Evolutionary conservation across 345 rosid species (phyloP).

Genomic region (Lumnitzera littorea): DNA sequence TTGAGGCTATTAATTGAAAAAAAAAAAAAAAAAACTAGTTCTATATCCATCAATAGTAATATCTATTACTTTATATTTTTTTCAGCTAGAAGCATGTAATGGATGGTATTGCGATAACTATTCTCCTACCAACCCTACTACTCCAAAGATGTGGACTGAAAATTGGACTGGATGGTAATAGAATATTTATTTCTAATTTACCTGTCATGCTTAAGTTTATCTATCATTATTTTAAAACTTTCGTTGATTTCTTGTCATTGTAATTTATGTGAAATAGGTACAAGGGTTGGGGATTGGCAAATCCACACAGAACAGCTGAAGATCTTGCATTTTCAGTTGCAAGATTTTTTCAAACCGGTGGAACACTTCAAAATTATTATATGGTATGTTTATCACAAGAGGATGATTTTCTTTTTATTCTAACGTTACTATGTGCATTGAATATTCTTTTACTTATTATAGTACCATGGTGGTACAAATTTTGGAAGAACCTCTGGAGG

Average conservation of each 20-base stretch:
- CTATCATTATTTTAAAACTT: not conserved
- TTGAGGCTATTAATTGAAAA: not conserved
- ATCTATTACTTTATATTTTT: too few species aligned
- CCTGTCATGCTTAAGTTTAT: not conserved
- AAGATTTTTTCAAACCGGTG: slow-evolving; percentile 35
- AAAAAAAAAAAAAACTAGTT: not conserved
- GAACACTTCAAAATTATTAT: slow-evolving; percentile 35
- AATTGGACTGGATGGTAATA: slow-evolving; percentile 39
- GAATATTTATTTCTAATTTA: too few species aligned
- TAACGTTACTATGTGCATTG: not conserved
- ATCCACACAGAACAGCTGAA: slow-evolving; percentile 32
- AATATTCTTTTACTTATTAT: not conserved
- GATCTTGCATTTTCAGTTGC: slow-evolving; percentile 51
- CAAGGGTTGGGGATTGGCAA: slow-evolving; percentile 27
- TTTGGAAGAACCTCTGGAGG: slow-evolving; percentile 39
- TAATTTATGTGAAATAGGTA: slow-evolving; percentile 16
- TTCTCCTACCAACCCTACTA: slow-evolving; percentile 16
- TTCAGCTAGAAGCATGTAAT: slow-evolving; percentile 33
- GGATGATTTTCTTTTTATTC: not conserved
- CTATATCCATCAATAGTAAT: not conserved
- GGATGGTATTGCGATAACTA: slow-evolving; percentile 33
- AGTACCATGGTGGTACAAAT: slow-evolving; percentile 41
- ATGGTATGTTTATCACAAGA: slow-evolving; percentile 20
- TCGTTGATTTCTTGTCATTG: not conserved
- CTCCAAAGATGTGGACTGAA: slow-evolving; percentile 46